Conservation (phyloP, 2,329 filamentous ascomycete species). For the Verticillium isaacii region DNA sequence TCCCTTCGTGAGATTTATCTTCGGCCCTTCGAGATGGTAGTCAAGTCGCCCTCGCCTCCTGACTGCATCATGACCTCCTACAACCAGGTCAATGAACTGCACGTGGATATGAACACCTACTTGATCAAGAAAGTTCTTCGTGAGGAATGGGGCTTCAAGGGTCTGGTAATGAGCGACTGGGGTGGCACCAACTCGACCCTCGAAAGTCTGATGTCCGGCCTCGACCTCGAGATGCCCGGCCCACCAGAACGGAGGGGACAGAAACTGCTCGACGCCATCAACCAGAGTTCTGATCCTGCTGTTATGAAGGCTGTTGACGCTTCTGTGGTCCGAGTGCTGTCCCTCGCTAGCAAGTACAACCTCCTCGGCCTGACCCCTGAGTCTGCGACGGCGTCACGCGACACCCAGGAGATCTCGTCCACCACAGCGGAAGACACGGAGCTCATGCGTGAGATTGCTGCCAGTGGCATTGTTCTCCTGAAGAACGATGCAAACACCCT, state of each 20-base stretch:
- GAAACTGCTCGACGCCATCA: not conserved
- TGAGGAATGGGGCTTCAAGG: slow-evolving; percentile 39
- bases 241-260: slow-evolving; percentile 13
- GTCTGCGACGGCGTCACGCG: not conserved
- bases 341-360: not conserved
- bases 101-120: slow-evolving; percentile 33
- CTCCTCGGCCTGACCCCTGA: not conserved
- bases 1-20: slow-evolving; percentile 21
- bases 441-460: not conserved
- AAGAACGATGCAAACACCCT: slow-evolving; percentile 10
- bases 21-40: slow-evolving; percentile 29
- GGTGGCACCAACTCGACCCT: slow-evolving; percentile 28
- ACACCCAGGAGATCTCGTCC: not conserved
- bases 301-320: not conserved
- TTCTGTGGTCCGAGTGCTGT: not conserved
- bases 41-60: slow-evolving; percentile 27
- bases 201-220: slow-evolving; percentile 22
- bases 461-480: slow-evolving; percentile 12
- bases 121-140: slow-evolving; percentile 33
- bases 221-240: slow-evolving; percentile 31
- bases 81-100: slow-evolving; percentile 34
- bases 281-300: too few relatives aligned
- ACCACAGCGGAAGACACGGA: not conserved
- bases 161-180: slow-evolving; percentile 44
- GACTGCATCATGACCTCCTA: slow-evolving; percentile 32